Evolutionary conservation across 179 eudicot species (phyloP), one percentile per base, ranked within the genome.

Genomic region (Camellia oleifera): DNA sequence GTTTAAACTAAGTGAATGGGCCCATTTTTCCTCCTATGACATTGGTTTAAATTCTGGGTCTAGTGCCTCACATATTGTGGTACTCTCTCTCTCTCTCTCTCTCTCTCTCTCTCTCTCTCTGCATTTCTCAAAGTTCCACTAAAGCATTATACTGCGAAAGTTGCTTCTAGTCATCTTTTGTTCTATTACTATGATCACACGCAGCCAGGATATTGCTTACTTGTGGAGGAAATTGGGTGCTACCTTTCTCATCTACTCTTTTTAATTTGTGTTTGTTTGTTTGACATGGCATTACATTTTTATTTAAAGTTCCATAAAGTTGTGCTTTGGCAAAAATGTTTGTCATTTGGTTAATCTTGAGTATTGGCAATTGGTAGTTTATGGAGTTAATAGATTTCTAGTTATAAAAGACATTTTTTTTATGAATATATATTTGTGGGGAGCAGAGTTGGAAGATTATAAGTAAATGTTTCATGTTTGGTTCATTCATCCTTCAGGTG

Each of bases 1-100:
- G 89, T 92, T 95, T 82, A 95, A 94, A 87, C 81, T 95, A 72
- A 94, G 92, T 90, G 99, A 95, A 87, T 95, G 99, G 99, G 91
- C 95, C 66, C 98, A 95, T 67, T 82, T 88, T 79, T 91, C 99
- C 56, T 88, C 94, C 44, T 94, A 94, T 83, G 94, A 88, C 75
- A 84, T 91, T 66, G 99, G 99, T 48, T 80, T 88, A 80, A 86
- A 87, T 78, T 91, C 96, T 74, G 99, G 98, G 57, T 88, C 98
- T 80, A 90, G 89, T 85, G 91, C 99, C 50, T 89, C 93, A 42
- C 97, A 93, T 83, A 92, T 93, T 84, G 75, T 95, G 98, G 99
- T 95, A 91, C 40, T 32, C 40, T 32, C 40, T 32, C 61, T 79
- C 72, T 66, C 79, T 69, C 56, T 46, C n/a, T n/a, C n/a, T n/a